phyloP scores from a whole-genome alignment of 345 rosid genomes.

The Zanthoxylum bungeanum region DNA sequence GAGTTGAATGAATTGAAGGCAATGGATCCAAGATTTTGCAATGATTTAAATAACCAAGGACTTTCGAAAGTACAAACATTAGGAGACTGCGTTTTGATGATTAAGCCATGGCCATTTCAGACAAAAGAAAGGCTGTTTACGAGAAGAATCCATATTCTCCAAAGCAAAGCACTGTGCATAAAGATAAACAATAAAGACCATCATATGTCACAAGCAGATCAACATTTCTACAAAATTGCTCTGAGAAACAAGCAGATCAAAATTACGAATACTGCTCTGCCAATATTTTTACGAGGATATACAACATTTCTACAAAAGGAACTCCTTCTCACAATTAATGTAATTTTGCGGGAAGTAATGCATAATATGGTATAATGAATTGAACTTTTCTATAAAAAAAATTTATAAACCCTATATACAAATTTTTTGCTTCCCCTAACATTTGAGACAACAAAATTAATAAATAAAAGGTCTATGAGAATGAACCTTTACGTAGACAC shows the following conservation, averaged over 20 bases:
- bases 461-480: neutral
- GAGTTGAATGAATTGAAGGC: conserved; percentile 52
- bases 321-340: neutral
- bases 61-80: conserved; percentile 48
- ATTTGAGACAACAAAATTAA: neutral
- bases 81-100: conserved; percentile 29
- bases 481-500: neutral
- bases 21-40: conserved; percentile 57
- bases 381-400: no score
- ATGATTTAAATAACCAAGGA: conserved; percentile 76
- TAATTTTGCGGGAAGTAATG: neutral
- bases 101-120: conserved; percentile 81
- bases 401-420: neutral
- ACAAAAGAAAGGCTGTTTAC: conserved; percentile 53
- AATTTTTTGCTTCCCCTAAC: neutral
- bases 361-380: neutral
- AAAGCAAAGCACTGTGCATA: neutral
- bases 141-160: conserved; percentile 30
- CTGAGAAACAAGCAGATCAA: neutral
- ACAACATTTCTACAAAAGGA: neutral
- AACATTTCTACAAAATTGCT: no score
- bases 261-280: neutral
- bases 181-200: neutral
- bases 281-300: neutral
- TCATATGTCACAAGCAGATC: neutral